phyloP scores from a whole-genome alignment of 2,329 filamentous ascomycete genomes.

The Aspergillus aculeatinus region DNA sequence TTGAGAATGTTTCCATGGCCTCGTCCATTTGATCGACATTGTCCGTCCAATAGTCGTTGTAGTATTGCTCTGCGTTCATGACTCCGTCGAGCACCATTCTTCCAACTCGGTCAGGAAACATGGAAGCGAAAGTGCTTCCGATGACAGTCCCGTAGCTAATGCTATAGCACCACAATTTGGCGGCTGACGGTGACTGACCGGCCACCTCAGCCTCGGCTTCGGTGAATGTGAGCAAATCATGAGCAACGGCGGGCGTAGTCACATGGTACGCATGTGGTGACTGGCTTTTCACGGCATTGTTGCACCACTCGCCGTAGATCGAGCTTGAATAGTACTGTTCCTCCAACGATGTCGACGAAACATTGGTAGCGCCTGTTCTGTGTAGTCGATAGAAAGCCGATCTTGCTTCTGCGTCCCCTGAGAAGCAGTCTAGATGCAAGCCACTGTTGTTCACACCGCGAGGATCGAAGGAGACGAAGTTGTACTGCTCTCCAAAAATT shows the following conservation, averaged over 20 bases:
- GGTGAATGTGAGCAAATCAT: slow-evolving; percentile 25
- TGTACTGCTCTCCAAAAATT: slow-evolving; percentile 41
- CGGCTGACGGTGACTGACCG: slow-evolving; percentile 20
- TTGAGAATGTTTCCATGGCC: slow-evolving; percentile 55
- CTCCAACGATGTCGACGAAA: slow-evolving; percentile 32
- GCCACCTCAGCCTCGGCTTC: slow-evolving; percentile 40
- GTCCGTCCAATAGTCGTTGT: slow-evolving; percentile 49
- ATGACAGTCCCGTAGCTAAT: slow-evolving; percentile 52
- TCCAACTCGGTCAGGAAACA: slow-evolving; percentile 43
- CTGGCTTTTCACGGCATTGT: slow-evolving; percentile 17
- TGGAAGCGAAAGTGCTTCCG: slow-evolving; percentile 47
- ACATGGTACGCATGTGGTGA: slow-evolving; percentile 18
- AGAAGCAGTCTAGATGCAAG: slow-evolving; percentile 27
- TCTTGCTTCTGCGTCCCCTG: slow-evolving; percentile 18
- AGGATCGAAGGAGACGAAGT: slow-evolving; percentile 46
- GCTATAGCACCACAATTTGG: slow-evolving; percentile 50
- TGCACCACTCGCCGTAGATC: slow-evolving; percentile 22
- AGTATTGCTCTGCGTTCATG: slow-evolving; percentile 48
- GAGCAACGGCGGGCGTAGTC: slow-evolving; percentile 17
- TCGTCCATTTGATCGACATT: slow-evolving; percentile 56
- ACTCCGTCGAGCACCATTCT: slow-evolving; percentile 47
- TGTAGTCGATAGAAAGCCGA: slow-evolving; percentile 23
- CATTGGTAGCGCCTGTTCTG: slow-evolving; percentile 23
- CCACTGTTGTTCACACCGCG: slow-evolving; percentile 41
- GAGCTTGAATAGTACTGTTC: slow-evolving; percentile 23